Evolutionary conservation across 73 alveolate species (phyloP), one percentile per base, ranked within the genome.

Genomic region (Paramecium octaurelia): DNA sequence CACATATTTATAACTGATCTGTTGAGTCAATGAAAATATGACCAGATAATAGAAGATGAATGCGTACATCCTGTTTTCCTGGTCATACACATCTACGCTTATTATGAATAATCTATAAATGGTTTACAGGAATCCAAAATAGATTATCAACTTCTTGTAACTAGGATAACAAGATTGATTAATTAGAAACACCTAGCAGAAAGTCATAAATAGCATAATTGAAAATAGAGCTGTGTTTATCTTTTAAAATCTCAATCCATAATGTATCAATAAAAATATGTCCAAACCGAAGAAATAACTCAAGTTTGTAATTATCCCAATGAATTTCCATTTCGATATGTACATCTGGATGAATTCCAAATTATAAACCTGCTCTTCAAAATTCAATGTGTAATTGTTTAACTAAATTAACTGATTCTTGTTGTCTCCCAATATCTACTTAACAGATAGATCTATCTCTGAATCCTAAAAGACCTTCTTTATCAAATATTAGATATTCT

Each of bases 71-170:
- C 11, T 73, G 10, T 73, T 43, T 3, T 21, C 34, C 4, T 21
- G 8, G n/a, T 40, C 87, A 38, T 36, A 73, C 6, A 40, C 87
- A 36, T 64, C 84, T 31, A 40, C 87, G 5, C 60, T 36, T 35
- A 73, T 73, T 14, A 40, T 73, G 57, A 80, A 80, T 46, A 48
- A 44, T 80, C 91, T n/a, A 23, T 14, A 80, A 11, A 40, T 20
- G 4, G 91, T 80, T 80, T 80, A 46, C 7, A 80, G n/a, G 7
- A 80, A 23, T 43, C 91, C 91, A 21, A 80, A 42, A 80, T 42
- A 44, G 7, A 80, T 80, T 23, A 43, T 20, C 23, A 42, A 20
- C 18, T 80, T 48, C 46, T 58, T 80, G 38, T 44, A 48, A 40
- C 12, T 48, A 12, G 70, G 75, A 20, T 31, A 44, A 40, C 29